A percentile compares a stretch with the other conserved stretches of the same genome.
These are phyloP conservation scores for Lepidium africanum DNA, from an alignment of 345 rosid genomes.

Conservation along the genomic window DNA sequence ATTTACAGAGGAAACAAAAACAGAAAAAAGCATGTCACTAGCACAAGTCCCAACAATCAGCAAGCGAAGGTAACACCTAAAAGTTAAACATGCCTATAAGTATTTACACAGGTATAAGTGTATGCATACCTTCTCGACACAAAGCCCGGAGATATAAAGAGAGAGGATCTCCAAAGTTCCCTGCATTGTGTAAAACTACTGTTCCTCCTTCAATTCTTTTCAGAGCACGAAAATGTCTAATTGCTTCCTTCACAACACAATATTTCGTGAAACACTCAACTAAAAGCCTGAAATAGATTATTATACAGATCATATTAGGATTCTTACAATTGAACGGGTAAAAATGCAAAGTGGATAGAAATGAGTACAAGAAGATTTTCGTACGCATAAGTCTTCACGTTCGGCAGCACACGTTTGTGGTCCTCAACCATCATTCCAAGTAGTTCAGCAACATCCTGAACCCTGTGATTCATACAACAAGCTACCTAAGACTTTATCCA, in stretches of 20 bases:
- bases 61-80: neutral
- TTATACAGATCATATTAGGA: constrained; percentile 1
- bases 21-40: neutral
- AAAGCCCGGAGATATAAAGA: constrained; percentile 92
- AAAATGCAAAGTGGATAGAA: neutral
- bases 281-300: constrained; percentile 55
- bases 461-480: constrained; percentile 43
- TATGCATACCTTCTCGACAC: constrained; percentile 81
- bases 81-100: neutral
- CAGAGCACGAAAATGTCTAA: constrained; percentile 92
- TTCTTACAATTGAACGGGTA: neutral
- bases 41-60: neutral
- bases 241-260: constrained; percentile 76
- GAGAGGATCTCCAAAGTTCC: constrained; percentile 89
- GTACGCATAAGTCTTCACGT: constrained; percentile 84
- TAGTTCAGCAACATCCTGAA: constrained; percentile 91
- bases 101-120: neutral
- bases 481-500: neutral
- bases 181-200: constrained; percentile 52
- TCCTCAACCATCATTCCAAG: constrained; percentile 99
- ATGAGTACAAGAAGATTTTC: constrained; percentile 14
- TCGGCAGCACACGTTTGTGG: constrained; percentile 84
- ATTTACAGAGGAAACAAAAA: neutral
- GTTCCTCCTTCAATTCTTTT: constrained; percentile 80
- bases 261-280: constrained; percentile 96